Base-by-base conservation (phyloP, 257 asterid species). In the Forsythia viridissima region DNA sequence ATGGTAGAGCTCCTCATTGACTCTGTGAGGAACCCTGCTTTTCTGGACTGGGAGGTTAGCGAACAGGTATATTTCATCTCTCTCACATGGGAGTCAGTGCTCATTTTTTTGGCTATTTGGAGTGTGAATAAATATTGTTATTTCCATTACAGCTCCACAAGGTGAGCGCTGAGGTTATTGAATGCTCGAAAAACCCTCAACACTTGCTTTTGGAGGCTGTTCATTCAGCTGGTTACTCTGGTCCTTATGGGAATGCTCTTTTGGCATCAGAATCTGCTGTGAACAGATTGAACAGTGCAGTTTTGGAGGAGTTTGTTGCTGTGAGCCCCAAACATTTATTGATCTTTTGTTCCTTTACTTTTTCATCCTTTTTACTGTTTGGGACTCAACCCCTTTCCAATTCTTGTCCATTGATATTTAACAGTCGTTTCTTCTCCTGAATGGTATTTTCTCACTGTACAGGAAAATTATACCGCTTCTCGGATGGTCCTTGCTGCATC, bases 1-100 rank as follows among this genome's bases (percentile, higher is more conserved):
- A 93, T 93, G 99, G 96, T 95, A 76, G 97, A 95, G 88, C 90
- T 95, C 83, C 97, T 95, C 52, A 73, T 82, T 80, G 99, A 95
- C 82, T 77, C 81, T 72, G 97, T 92, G 80, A 91, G 96, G 81
- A 95, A 95, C 83, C 98, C 97, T 20, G 97, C 92, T 1, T 95
- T 93, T 80, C 84, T 93, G 84, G 99, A 95, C 69, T 95, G 98
- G 98, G 99, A 95, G 89, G 97, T 93, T 78, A 85, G 80, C 34
- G 99, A 95, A 71, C 99, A 94, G 99, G 99, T 94, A 82, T 42
- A n/a, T 39, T 59, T 65, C 52, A 66, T 76, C 36, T 81, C 66
- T 13, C 70, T 71, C 76, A 42, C 80, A 73, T n/a, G 66, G 76
- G 36, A 41, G 16, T 75, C 24, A 67, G 18, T 76, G 18, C 40